Evolutionary conservation across 768 basidiomycete genomes (phyloP), one percentile per base, ranked within the genome.

Genomic region (Mycena galericulata): DNA sequence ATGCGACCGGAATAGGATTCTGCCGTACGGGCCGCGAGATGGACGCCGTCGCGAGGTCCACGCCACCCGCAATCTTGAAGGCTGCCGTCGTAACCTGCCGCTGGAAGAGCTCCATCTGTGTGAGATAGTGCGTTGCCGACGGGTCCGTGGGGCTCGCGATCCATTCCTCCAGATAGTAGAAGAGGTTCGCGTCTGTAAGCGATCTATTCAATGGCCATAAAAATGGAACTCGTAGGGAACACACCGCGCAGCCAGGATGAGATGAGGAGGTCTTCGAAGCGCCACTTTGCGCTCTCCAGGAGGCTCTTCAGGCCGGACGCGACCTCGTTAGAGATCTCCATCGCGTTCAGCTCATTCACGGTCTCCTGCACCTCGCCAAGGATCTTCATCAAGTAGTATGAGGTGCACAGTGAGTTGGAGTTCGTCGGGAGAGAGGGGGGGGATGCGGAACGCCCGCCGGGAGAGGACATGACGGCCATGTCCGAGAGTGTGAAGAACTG

Each of bases 151-250:
- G 81, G 67, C 88, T 91, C 0, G 88, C 83, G 3, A 85, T 79
- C 96, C 97, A 99, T n/a, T 87, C 88, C 75, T 99, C 98, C 29
- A 99, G 85, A 62, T 89, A 83, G 78, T 95, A 91, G 74, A 99
- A 91, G 24, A 91, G 77, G 67, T 89, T 88, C 1, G 97, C 90
- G 77, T 99, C 97, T 98, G 72, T 9, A 55, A 8, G 43, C 22
- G 18, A 60, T n/a, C n/a, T n/a, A n/a, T n/a, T n/a, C n/a, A n/a
- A n/a, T n/a, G n/a, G n/a, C n/a, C n/a, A n/a, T n/a, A n/a, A n/a
- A 64, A 45, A 30, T 65, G n/a, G 2, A 26, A 29, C 78, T 12
- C 85, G 49, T 68, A n/a, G n/a, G n/a, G n/a, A n/a, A n/a, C n/a
- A n/a, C n/a, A 96, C 97, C 97, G 82, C 91, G 86, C 36, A 93